Percentiles rank a stretch among this genome's conserved stretches.
Evolutionary conservation across 495 filamentous ascomycete species (phyloP).

Genomic region (Talaromyces proteolyticus): DNA sequence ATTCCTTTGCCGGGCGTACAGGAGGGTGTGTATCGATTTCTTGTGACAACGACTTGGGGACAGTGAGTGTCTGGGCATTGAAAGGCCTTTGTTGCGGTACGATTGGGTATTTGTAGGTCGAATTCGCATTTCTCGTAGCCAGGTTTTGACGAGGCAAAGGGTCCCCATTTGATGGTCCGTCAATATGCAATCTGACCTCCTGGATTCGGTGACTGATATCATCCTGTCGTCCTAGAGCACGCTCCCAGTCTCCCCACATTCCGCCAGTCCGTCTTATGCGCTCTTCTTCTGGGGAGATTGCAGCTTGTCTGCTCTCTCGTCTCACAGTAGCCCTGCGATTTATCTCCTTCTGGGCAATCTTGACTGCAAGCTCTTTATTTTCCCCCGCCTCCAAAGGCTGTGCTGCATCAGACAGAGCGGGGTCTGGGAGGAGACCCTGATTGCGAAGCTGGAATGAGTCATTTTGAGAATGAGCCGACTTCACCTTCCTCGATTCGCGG

Average conservation of each 20-base stretch:
- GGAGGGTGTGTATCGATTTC: conserved; percentile 27
- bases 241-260: conserved; percentile 58
- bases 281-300: conserved; percentile 48
- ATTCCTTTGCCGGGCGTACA: conserved; percentile 45
- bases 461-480: conserved; percentile 6
- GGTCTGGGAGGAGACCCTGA: conserved; percentile 25
- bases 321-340: conserved; percentile 56
- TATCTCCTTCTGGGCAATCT: conserved; percentile 70
- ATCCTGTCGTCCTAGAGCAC: conserved; percentile 18
- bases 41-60: conserved; percentile 1
- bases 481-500: conserved; percentile 30
- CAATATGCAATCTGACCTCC: conserved; percentile 31
- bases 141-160: conserved; percentile 1
- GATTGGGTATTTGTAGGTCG: conserved; percentile 46
- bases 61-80: conserved; percentile 11
- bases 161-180: conserved; percentile 11
- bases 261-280: conserved; percentile 52
- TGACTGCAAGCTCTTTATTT: conserved; percentile 70
- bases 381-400: conserved; percentile 61
- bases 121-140: conserved; percentile 5
- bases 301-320: conserved; percentile 47
- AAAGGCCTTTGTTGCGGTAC: conserved; percentile 41
- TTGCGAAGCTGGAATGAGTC: conserved; percentile 9
- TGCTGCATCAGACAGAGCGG: conserved; percentile 31
- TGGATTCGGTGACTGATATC: conserved; percentile 45